These are phyloP conservation scores for Clohesyomyces aquaticus DNA, from an alignment of 495 filamentous ascomycete species.

Conservation along the genomic window DNA sequence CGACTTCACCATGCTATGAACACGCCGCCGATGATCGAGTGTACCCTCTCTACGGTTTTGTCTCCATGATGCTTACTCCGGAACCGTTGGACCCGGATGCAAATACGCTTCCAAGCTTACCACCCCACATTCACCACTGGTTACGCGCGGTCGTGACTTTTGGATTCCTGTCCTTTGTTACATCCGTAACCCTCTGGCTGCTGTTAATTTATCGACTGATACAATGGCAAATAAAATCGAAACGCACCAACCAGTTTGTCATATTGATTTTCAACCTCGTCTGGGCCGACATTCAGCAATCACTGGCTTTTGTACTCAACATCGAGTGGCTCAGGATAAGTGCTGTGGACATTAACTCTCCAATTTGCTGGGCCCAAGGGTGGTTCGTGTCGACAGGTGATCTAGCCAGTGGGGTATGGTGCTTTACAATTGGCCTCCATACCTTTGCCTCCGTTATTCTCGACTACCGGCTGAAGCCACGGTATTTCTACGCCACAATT, in stretches of 20 bases:
- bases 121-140: slow-evolving; percentile 36
- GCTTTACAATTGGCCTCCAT: slow-evolving; percentile 56
- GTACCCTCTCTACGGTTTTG: no score
- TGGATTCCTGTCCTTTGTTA: slow-evolving; percentile 43
- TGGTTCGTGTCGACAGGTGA: slow-evolving; percentile 74
- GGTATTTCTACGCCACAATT: slow-evolving; percentile 30
- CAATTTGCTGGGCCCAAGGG: slow-evolving; percentile 69
- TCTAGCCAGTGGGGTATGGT: slow-evolving; percentile 68
- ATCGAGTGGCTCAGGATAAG: slow-evolving; percentile 62
- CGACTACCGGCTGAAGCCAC: slow-evolving; percentile 29
- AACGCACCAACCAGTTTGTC: slow-evolving; percentile 67
- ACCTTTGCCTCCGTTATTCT: slow-evolving; percentile 57
- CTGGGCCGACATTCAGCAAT: slow-evolving; percentile 73
- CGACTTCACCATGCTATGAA: slow-evolving; percentile 9
- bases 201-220: slow-evolving; percentile 31
- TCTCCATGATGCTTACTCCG: slow-evolving; percentile 10
- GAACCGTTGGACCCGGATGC: slow-evolving; percentile 21
- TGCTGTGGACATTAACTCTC: slow-evolving; percentile 57
- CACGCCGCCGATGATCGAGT: no score
- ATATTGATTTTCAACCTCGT: slow-evolving; percentile 75
- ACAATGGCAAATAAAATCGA: slow-evolving; percentile 41
- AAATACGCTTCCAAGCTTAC: slow-evolving; percentile 15
- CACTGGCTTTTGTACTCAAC: slow-evolving; percentile 69
- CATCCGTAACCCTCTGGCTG: slow-evolving; percentile 32
- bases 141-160: slow-evolving; percentile 42